Evolutionary conservation across 2,329 filamentous ascomycete species (phyloP).

Genomic region (Talaromyces sp.): DNA sequence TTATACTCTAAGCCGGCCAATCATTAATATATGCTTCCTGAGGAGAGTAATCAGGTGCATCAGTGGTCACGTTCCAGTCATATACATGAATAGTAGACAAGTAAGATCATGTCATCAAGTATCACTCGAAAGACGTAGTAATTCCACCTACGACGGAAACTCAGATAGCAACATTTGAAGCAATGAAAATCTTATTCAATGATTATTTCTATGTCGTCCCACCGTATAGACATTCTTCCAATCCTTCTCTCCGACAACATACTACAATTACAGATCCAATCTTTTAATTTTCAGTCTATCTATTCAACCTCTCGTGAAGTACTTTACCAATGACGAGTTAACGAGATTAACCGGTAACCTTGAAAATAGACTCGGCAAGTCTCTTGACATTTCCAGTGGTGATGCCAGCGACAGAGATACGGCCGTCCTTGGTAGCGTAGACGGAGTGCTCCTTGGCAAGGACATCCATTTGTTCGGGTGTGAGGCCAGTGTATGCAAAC

Average conservation of each 20-base stretch:
- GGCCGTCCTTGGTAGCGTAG: slow-evolving; percentile 79
- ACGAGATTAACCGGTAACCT: slow-evolving; percentile 46
- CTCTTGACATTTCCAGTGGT: slow-evolving; percentile 49
- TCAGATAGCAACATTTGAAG: neutral
- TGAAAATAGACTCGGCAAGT: slow-evolving; percentile 50
- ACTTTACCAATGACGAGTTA: neutral
- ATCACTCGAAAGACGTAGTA: neutral
- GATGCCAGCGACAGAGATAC: slow-evolving; percentile 51
- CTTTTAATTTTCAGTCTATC: neutral
- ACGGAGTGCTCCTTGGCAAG: slow-evolving; percentile 95
- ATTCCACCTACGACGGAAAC: neutral
- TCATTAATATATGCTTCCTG: too few species aligned
- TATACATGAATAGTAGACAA: neutral
- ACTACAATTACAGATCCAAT: neutral
- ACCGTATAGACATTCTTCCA: neutral
- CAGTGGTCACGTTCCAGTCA: neutral
- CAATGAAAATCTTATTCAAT: neutral
- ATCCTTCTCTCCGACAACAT: neutral
- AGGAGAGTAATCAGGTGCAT: neutral
- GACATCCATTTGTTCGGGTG: slow-evolving; percentile 82
- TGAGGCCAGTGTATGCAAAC: slow-evolving; percentile 97
- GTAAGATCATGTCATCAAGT: neutral
- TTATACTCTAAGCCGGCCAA: neutral
- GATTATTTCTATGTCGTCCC: neutral
- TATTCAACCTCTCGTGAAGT: neutral